phyloP scores from a whole-genome alignment of 768 basidiomycete species.

The Chalciporus pseudorubinellus region DNA sequence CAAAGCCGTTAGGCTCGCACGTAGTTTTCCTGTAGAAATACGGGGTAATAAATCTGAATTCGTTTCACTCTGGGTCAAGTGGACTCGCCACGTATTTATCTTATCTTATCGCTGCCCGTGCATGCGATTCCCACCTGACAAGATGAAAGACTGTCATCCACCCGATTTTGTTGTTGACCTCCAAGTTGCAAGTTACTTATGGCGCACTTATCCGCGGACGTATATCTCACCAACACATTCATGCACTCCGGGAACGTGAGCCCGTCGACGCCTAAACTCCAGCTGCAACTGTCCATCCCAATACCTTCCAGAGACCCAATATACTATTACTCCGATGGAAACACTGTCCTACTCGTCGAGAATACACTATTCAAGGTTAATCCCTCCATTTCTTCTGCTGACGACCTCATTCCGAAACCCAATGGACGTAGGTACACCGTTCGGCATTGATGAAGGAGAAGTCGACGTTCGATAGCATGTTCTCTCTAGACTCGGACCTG shows the following conservation, averaged over 20 bases:
- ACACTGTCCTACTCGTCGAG: constrained; percentile 43
- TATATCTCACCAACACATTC: constrained; percentile 31
- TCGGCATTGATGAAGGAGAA: constrained; percentile 44
- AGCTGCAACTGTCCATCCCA: constrained; percentile 32
- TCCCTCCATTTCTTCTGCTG: constrained; percentile 1
- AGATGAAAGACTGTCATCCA: not conserved
- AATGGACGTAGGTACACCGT: constrained; percentile 35
- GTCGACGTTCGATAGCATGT: constrained; percentile 48
- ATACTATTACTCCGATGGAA: constrained; percentile 42
- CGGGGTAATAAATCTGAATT: not conserved
- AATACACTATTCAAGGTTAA: constrained; percentile 50
- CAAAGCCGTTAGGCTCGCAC: constrained; percentile 3
- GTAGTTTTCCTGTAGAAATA: constrained; percentile 14
- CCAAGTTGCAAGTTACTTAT: constrained; percentile 13
- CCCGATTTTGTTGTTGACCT: constrained; percentile 12
- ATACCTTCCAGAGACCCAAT: constrained; percentile 37
- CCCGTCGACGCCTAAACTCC: constrained; percentile 34
- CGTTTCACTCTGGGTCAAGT: too few species aligned
- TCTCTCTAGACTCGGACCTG: constrained; percentile 38
- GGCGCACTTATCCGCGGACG: constrained; percentile 32
- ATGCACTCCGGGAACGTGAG: constrained; percentile 33
- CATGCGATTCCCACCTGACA: constrained; percentile 18
- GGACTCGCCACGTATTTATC: not conserved
- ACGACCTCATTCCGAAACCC: constrained; percentile 24
- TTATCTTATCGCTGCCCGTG: constrained; percentile 22